Base-by-base conservation (phyloP, 192 early-diverging fungal species). In the Coemansia sp. region DNA sequence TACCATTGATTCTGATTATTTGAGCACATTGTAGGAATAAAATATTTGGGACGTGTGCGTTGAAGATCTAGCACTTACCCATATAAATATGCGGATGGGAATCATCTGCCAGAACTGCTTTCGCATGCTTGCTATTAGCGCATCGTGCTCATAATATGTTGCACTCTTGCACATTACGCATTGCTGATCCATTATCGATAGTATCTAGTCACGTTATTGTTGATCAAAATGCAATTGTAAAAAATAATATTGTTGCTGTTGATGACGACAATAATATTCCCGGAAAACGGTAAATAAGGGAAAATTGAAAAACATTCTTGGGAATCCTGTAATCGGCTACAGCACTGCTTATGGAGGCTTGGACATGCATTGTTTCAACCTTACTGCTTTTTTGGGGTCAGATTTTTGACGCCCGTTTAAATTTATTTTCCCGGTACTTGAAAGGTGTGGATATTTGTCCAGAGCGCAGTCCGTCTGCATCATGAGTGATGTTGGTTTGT, bases 101-200 rank as follows among this genome's bases (percentile, higher is more conserved):
- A 77, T 64, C 79, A 82, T 82, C 44, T 82, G 79, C 79, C 79
- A 82, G 54, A 82, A 82, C 58, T 82, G 79, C 51, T 77, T 76
- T 32, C 79, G 74, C 8, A 82, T 34, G 22, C 73, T 77, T 34
- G 63, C 44, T 3, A 70, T 63, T 24, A 82, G 64, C 49, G 64
- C 67, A 30, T 73, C 74, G 55, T 82, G 74, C 56, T 82, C 59
- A 38, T 69, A 60, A 49, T 81, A 81, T 6, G 78, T 71, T 27
- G 72, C 78, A 30, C 73, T 68, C 26, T 69, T 69, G 69, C 78
- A 81, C 18, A 66, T 59, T 10, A 66, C 78, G 24, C 78, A 81
- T 52, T 49, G 30, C 51, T 81, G 78, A 30, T 81, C 78, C 78
- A 81, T 67, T 32, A 24, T 28, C 50, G 21, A 22, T 52, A 44